Evolutionary conservation across 202 grass and related monocot genomes (phyloP).

Genomic region (Carex arenaria): DNA sequence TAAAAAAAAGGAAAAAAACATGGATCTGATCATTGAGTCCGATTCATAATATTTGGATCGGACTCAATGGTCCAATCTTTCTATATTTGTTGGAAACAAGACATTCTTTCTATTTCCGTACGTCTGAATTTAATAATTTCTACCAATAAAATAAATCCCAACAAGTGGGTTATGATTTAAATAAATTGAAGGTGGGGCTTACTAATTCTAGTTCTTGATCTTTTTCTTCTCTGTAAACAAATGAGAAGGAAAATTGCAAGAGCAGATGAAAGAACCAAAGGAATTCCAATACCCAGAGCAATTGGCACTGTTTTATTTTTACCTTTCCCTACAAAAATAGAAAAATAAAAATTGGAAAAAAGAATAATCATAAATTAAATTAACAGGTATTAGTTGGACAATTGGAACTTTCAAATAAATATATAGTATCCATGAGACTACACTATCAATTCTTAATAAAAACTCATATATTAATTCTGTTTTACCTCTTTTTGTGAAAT

Average conservation of each 20-base stretch:
- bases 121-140: too few relatives aligned
- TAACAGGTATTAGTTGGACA: background rate
- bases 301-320: conserved; percentile 15
- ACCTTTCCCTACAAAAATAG: conserved; percentile 26
- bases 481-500: background rate
- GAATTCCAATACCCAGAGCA: conserved; percentile 12
- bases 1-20: too few relatives aligned
- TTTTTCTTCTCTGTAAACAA: conserved; percentile 28
- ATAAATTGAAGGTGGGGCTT: background rate
- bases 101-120: too few relatives aligned
- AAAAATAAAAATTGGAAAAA: background rate
- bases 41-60: too few relatives aligned
- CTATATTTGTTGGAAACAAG: too few relatives aligned
- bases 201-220: conserved; percentile 7
- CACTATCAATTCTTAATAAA: background rate
- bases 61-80: too few relatives aligned
- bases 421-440: background rate
- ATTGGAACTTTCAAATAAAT: background rate
- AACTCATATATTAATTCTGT: background rate
- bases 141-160: background rate
- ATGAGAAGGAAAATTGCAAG: conserved; percentile 18
- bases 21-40: too few relatives aligned
- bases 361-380: background rate
- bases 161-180: background rate
- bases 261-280: conserved; percentile 17